phyloP scores from a whole-genome alignment of 2,329 filamentous ascomycete genomes.

The Fusarium sterilihyphosum region DNA sequence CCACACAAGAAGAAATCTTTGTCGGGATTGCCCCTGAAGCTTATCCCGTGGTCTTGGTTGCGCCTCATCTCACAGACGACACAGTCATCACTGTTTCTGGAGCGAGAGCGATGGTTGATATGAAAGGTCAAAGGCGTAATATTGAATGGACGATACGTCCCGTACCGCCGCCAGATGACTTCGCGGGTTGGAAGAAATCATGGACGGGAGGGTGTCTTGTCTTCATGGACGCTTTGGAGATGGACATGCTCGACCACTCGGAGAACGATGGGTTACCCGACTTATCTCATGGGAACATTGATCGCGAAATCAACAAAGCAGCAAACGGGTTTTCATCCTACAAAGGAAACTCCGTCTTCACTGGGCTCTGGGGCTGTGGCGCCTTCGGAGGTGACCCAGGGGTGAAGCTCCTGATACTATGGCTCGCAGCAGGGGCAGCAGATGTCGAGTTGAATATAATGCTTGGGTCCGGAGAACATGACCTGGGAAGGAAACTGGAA shows the following conservation, averaged over 20 bases:
- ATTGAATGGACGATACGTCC: constrained; percentile 36
- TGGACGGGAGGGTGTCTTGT: constrained; percentile 45
- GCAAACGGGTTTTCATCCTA: constrained; percentile 42
- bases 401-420: constrained; percentile 46
- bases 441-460: constrained; percentile 33
- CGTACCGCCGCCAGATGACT: background rate
- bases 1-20: constrained; percentile 50
- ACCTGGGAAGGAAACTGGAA: constrained; percentile 23
- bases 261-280: constrained; percentile 38
- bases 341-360: constrained; percentile 32
- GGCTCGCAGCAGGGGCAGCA: constrained; percentile 45
- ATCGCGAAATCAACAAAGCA: constrained; percentile 47
- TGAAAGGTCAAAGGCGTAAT: constrained; percentile 45
- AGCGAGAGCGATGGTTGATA: constrained; percentile 44
- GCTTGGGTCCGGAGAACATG: constrained; percentile 31
- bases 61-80: constrained; percentile 42
- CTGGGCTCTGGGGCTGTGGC: constrained; percentile 50
- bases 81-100: constrained; percentile 43
- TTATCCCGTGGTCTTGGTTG: constrained; percentile 48
- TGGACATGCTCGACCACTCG: constrained; percentile 41
- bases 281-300: constrained; percentile 37
- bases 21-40: constrained; percentile 48
- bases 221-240: constrained; percentile 52
- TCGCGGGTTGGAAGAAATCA: background rate
- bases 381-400: constrained; percentile 49